A percentile compares a stretch with the other conserved stretches of the same genome.
Conservation (phyloP, 176 grass and related monocot species). For the barley (Hordeum vulgare) region MorexV3_pseudomolecules_assembly NC_058522.1:149764245-149764744, state of each 20-base stretch:
- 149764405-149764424: not conserved
- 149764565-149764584: conserved; percentile 88
- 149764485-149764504: not conserved
- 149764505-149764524: not conserved
- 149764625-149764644: not conserved
- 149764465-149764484: not conserved
- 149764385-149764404: not conserved
- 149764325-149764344: not conserved
- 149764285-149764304: not conserved
- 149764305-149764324: not conserved
- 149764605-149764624: conserved; percentile 14
- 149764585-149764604: conserved; percentile 47
- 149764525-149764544: conserved; percentile 13
- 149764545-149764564: conserved; percentile 96
- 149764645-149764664: not conserved
- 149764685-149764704: conserved; percentile 18
- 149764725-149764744: conserved; percentile 62
- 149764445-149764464: not conserved
- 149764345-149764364: not conserved
- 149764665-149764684: not conserved
- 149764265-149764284: not conserved
- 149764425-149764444: not conserved
- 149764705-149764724: conserved; percentile 66
- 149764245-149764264: not conserved
- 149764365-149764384: not conserved